Evolutionary conservation across 345 rosid species (phyloP).

Genomic region (Passiflora organensis): DNA sequence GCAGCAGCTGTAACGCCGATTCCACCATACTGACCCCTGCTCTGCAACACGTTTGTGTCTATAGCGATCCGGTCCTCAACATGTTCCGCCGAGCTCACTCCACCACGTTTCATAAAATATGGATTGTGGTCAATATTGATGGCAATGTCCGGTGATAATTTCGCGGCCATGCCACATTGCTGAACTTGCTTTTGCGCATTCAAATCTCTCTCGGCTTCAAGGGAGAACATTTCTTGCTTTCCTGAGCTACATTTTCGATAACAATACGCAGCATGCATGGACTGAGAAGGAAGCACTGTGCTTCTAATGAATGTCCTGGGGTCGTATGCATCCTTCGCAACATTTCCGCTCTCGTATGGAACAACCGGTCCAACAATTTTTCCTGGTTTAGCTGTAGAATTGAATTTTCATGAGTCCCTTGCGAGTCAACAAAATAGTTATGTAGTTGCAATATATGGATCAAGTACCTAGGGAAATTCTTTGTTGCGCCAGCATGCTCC

Average conservation of each 20-base stretch:
- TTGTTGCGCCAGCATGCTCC: slow-evolving; percentile 49
- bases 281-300: slow-evolving; percentile 41
- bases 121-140: slow-evolving; percentile 78
- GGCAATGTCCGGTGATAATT: slow-evolving; percentile 61
- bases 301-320: slow-evolving; percentile 60
- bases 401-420: slow-evolving; percentile 5
- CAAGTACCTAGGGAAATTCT: slow-evolving; percentile 55
- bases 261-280: slow-evolving; percentile 35
- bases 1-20: slow-evolving; percentile 43
- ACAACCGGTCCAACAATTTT: slow-evolving; percentile 54
- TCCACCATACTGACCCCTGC: slow-evolving; percentile 53
- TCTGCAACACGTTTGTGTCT: slow-evolving; percentile 57
- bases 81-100: slow-evolving; percentile 51
- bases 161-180: slow-evolving; percentile 48
- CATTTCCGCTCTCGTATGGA: slow-evolving; percentile 50
- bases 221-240: slow-evolving; percentile 46
- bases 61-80: slow-evolving; percentile 48
- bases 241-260: slow-evolving; percentile 39
- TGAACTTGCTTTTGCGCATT: slow-evolving; percentile 50
- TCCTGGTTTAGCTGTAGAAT: slow-evolving; percentile 57
- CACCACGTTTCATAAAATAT: slow-evolving; percentile 59
- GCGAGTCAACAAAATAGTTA: too few species aligned
- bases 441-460: background rate
- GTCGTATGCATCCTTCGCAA: slow-evolving; percentile 51
- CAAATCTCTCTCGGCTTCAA: slow-evolving; percentile 45